phyloP scores from a whole-genome alignment of 2,329 filamentous ascomycete species.

The Lachnellula hyalina region DNA sequence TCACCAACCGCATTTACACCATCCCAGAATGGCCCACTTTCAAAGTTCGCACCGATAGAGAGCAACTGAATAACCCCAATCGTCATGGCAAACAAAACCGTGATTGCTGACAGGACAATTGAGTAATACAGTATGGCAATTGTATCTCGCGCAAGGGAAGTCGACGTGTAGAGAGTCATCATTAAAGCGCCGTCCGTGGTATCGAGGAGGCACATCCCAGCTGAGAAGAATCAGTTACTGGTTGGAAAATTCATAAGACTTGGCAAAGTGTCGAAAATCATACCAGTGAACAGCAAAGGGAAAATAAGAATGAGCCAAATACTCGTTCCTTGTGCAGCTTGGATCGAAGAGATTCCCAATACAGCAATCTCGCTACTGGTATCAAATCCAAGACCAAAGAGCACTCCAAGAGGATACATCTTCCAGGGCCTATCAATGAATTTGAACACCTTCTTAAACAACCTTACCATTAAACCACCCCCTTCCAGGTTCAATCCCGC shows the following conservation, averaged over 20 bases:
- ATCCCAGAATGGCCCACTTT: slow-evolving; percentile 80
- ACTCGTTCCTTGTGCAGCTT: slow-evolving; percentile 78
- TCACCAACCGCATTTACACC: slow-evolving; percentile 73
- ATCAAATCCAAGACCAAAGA: slow-evolving; percentile 92
- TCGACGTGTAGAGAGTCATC: slow-evolving; percentile 87
- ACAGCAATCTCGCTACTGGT: slow-evolving; percentile 92
- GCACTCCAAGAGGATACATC: slow-evolving; percentile 84
- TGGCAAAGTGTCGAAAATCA: slow-evolving; percentile 21
- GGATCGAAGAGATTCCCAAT: slow-evolving; percentile 81
- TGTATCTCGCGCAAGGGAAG: slow-evolving; percentile 68
- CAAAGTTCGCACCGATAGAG: slow-evolving; percentile 70
- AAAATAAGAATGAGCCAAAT: slow-evolving; percentile 95
- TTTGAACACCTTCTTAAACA: slow-evolving; percentile 72
- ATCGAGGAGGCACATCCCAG: slow-evolving; percentile 92
- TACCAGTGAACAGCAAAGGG: slow-evolving; percentile 80
- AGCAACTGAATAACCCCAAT: slow-evolving; percentile 84
- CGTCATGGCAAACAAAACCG: slow-evolving; percentile 41
- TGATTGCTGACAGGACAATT: slow-evolving; percentile 32
- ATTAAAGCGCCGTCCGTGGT: slow-evolving; percentile 90
- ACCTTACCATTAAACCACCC: slow-evolving; percentile 64
- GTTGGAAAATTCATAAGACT: not conserved
- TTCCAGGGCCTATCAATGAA: slow-evolving; percentile 80
- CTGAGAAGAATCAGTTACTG: slow-evolving; percentile 35
- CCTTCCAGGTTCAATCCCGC: slow-evolving; percentile 63
- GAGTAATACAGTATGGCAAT: slow-evolving; percentile 96